Evolutionary conservation across 2,329 filamentous ascomycete species (phyloP), one percentile per base, ranked within the genome.

Genomic region (Akanthomyces muscarius): DNA sequence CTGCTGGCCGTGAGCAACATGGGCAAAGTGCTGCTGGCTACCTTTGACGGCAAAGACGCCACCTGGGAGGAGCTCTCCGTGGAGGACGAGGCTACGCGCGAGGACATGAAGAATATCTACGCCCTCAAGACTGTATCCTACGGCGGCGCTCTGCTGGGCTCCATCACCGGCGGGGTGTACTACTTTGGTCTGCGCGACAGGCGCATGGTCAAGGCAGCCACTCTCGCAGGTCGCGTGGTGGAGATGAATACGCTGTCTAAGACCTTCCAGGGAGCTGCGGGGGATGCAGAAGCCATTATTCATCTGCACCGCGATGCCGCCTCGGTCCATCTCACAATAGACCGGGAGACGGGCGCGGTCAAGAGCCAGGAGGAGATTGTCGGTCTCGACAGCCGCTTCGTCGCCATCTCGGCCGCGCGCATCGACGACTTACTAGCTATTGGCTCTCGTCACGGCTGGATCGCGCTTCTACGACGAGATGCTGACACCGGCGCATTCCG

Each of bases 1-100:
- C 70, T 91, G 3, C 72, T 91, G 21, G 77, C 84, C 4, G 81
- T 80, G 0, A 88, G 87, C 0, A 86, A 82, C 0, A 81, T 83
- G 42, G 89, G 89, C 1, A 80, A 81, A 21, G 70, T 91, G 0
- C 76, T 89, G 5, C 66, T 83, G 0, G 81, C 80, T 1, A 69
- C 72, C 0, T 73, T 83, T 44, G 65, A 51, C 4, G 58, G 66
- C 7, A 50, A 66, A 2, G 61, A 53, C n/a, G 62, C 74, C 2
- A 56, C 65, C 0, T 86, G 84, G 84, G 68, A 72, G 7, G 78
- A 80, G 45, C 66, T 84, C 0, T 16, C 30, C 11, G 54, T 68
- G 0, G 65, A 80, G 0, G 68, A 77, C 0, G 73, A 76, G 1
- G 64, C 69, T 1, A 68, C 76, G 1, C 69, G 70, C 3, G 68